phyloP scores from a whole-genome alignment of 2,329 filamentous ascomycete genomes.

The Aspergillus proliferans region DNA sequence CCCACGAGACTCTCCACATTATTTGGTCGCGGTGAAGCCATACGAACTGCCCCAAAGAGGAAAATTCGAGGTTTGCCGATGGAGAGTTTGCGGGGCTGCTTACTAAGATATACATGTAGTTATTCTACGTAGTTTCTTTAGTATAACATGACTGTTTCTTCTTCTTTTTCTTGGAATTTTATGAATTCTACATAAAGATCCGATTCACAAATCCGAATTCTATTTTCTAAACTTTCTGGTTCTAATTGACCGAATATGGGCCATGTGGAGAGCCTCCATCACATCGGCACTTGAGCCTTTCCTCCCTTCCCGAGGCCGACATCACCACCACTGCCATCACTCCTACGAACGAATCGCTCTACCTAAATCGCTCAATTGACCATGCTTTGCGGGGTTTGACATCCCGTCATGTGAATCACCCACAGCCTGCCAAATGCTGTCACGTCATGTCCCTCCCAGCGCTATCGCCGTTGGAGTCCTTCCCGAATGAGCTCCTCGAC shows the following conservation, averaged over 20 bases:
- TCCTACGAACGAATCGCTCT: not conserved
- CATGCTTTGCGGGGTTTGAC: not conserved
- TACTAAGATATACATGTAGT: not conserved
- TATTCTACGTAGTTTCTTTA: not conserved
- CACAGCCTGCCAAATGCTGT: conserved; percentile 1
- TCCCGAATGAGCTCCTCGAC: conserved; percentile 58
- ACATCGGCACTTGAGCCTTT: conserved; percentile 14
- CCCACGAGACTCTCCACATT: not conserved
- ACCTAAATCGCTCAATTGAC: not conserved
- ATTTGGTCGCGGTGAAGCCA: not conserved
- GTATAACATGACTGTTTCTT: not conserved
- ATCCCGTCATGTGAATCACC: conserved; percentile 10
- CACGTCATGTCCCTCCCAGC: conserved; percentile 11
- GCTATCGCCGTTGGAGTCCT: conserved; percentile 25
- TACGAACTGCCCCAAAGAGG: not conserved
- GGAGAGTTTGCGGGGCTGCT: not conserved
- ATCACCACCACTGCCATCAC: not conserved
- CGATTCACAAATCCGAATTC: too few species aligned
- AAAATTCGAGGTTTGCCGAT: not conserved
- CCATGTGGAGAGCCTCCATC: not conserved
- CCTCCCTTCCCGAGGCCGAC: conserved; percentile 9
- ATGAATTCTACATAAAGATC: not conserved
- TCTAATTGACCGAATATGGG: not conserved
- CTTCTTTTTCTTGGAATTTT: not conserved
- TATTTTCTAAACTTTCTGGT: not conserved